A percentile compares a stretch with the other conserved stretches of the same genome.
These are phyloP conservation scores for Dioscorea dumetorum DNA, from an alignment of 106 monocot genomes.

Conservation along the genomic window DNA sequence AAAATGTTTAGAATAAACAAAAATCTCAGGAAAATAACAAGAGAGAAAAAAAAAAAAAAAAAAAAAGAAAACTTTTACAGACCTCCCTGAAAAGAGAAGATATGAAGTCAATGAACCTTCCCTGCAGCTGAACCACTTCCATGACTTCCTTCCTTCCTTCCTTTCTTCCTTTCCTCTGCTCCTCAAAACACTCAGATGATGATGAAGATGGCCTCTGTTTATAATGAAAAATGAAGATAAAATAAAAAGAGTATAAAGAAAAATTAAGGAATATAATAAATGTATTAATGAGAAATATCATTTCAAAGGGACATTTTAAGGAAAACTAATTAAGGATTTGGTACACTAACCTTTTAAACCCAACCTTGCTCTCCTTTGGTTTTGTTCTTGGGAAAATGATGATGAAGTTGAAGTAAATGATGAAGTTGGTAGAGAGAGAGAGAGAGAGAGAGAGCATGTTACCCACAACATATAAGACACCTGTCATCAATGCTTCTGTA, in stretches of 20 bases:
- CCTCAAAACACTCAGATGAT: not conserved
- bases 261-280: not conserved
- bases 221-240: not conserved
- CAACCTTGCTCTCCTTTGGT: not conserved
- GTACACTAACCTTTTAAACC: not conserved
- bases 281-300: not conserved
- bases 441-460: not conserved
- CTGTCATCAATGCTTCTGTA: not conserved
- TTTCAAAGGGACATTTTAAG: not conserved
- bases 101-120: slow-evolving; percentile 23
- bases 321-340: not conserved
- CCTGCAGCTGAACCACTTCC: slow-evolving; percentile 38
- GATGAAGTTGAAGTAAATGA: not conserved
- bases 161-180: not conserved
- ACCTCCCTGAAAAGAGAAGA: slow-evolving; percentile 40
- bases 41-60: not conserved
- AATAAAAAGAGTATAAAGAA: not conserved
- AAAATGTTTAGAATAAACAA: not conserved
- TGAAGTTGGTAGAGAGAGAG: not conserved
- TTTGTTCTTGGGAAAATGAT: not conserved
- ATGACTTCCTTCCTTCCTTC: slow-evolving; percentile 7
- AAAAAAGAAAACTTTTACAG: not conserved
- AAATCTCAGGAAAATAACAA: not conserved
- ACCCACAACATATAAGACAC: not conserved
- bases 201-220: not conserved